Evolutionary conservation across 352 stramenopile genomes (phyloP).

Genomic region (Pythium rhizo-oryzae): DNA sequence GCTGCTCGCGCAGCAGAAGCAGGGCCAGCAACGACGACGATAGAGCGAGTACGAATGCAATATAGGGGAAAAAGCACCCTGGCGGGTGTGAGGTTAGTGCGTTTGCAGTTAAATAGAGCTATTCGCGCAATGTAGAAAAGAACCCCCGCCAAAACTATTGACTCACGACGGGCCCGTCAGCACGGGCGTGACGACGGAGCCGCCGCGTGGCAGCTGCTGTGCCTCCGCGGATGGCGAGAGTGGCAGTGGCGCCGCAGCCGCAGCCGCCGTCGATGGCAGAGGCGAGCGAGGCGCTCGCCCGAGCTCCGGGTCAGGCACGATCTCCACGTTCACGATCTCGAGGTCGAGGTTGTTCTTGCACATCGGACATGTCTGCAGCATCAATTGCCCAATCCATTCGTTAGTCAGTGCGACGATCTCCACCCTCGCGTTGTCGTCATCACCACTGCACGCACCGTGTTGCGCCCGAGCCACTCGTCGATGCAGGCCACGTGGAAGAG

Average conservation of each 20-base stretch:
- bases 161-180: background rate
- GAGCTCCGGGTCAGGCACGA: slow-evolving; percentile 25
- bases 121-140: background rate
- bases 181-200: slow-evolving; percentile 48
- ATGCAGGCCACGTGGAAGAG: slow-evolving; percentile 91
- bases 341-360: slow-evolving; percentile 82
- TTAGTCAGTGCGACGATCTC: background rate
- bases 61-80: background rate
- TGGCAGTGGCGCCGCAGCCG: background rate
- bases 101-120: slow-evolving; percentile 20
- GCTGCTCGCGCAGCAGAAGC: slow-evolving; percentile 53
- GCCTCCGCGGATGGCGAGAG: background rate
- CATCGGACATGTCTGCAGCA: slow-evolving; percentile 70
- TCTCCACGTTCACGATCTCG: slow-evolving; percentile 45
- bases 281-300: background rate
- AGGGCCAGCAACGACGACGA: slow-evolving; percentile 32
- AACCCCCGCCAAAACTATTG: background rate
- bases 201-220: slow-evolving; percentile 23
- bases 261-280: background rate
- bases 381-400: background rate
- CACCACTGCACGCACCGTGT: slow-evolving; percentile 59
- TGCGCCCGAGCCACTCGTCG: slow-evolving; percentile 86
- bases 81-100: background rate
- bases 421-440: too few species aligned
- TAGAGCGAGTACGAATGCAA: slow-evolving; percentile 27